phyloP scores from a whole-genome alignment of 768 basidiomycete genomes.

The Pisolithus microcarpus region DNA sequence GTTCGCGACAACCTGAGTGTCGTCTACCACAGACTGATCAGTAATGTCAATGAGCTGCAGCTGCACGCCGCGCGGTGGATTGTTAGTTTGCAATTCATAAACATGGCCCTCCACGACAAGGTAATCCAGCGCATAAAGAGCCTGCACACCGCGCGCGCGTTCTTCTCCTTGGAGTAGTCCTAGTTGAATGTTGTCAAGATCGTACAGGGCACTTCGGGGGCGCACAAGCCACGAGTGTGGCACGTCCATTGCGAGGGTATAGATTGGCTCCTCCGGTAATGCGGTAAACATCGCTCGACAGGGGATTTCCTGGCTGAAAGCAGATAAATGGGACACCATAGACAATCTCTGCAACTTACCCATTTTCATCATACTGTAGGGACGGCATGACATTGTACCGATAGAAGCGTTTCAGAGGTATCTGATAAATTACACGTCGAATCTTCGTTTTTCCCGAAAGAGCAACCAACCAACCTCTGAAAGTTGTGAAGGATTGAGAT shows the following conservation, averaged over 20 bases:
- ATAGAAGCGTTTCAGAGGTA: conserved; percentile 91
- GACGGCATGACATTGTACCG: conserved; percentile 59
- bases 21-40: conserved; percentile 47
- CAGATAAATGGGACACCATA: not conserved
- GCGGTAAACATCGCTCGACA: conserved; percentile 57
- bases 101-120: conserved; percentile 94
- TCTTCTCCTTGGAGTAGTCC: conserved; percentile 54
- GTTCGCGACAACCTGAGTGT: conserved; percentile 91
- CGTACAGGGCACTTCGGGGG: conserved; percentile 80
- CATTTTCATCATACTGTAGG: conserved; percentile 57
- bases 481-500: conserved; percentile 65
- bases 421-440: conserved; percentile 32
- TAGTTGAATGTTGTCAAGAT: conserved; percentile 93
- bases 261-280: conserved; percentile 81
- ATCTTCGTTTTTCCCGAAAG: not conserved
- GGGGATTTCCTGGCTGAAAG: conserved; percentile 48
- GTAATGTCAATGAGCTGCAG: conserved; percentile 61
- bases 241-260: conserved; percentile 90
- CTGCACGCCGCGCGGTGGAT: conserved; percentile 85
- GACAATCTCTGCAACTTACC: conserved; percentile 36
- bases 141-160: conserved; percentile 49
- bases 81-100: conserved; percentile 55
- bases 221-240: conserved; percentile 90
- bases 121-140: conserved; percentile 83
- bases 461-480: conserved; percentile 47